These are phyloP conservation scores for Phalaenopsis equestris DNA, from an alignment of 106 monocot genomes.

Conservation along the genomic window DNA sequence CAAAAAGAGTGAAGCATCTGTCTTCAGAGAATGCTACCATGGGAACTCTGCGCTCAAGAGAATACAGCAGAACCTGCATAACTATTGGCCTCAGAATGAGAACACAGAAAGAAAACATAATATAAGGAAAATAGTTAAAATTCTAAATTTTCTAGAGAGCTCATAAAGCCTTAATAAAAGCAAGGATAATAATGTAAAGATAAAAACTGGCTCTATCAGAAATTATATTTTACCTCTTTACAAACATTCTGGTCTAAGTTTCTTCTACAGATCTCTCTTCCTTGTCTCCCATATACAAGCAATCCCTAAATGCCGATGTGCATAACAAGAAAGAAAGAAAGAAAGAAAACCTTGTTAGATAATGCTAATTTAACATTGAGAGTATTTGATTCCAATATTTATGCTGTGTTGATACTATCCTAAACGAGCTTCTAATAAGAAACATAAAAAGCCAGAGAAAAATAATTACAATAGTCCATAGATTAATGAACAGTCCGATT, in stretches of 20 bases:
- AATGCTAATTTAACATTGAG: not conserved
- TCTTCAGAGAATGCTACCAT: slow-evolving; percentile 85
- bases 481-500: too few relatives aligned
- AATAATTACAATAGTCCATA: too few relatives aligned
- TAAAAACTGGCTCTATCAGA: not conserved
- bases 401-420: too few relatives aligned
- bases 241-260: slow-evolving; percentile 82
- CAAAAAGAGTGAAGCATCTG: slow-evolving; percentile 67
- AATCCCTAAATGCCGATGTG: slow-evolving; percentile 41
- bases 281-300: slow-evolving; percentile 89
- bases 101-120: not conserved
- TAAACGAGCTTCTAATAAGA: too few relatives aligned
- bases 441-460: too few relatives aligned
- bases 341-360: not conserved
- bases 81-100: not conserved
- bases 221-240: slow-evolving; percentile 51
- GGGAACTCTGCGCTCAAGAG: slow-evolving; percentile 69
- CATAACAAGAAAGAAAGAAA: not conserved
- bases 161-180: not conserved
- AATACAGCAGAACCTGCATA: slow-evolving; percentile 82
- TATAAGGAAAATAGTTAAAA: not conserved
- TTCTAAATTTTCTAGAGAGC: not conserved
- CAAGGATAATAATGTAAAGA: not conserved
- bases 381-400: not conserved
- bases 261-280: slow-evolving; percentile 70